These are phyloP conservation scores for Saxispiralis lemnorum DNA, from an alignment of 495 filamentous ascomycete species.

Conservation along the genomic window DNA sequence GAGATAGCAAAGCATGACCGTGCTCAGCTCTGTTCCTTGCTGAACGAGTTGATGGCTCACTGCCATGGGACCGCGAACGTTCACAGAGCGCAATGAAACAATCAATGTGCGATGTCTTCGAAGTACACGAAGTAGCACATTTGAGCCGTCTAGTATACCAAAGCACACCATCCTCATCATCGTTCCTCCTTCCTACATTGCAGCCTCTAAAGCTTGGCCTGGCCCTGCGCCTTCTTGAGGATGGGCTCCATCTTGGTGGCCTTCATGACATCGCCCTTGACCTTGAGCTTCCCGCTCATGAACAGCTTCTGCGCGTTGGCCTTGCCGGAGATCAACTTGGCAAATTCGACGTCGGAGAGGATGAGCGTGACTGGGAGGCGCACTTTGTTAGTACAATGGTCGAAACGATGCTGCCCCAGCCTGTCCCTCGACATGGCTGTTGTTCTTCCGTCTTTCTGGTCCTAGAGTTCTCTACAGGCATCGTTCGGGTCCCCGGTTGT, in stretches of 20 bases:
- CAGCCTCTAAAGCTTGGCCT: constrained; percentile 57
- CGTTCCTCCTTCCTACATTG: background rate
- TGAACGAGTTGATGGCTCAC: too few relatives aligned
- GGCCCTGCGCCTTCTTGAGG: constrained; percentile 72
- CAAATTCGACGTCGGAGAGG: constrained; percentile 77
- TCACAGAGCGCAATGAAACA: too few relatives aligned
- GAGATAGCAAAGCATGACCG: too few relatives aligned
- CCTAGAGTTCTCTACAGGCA: background rate
- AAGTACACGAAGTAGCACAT: too few relatives aligned
- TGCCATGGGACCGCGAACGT: too few relatives aligned
- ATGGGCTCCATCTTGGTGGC: constrained; percentile 93
- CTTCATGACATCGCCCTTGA: constrained; percentile 98
- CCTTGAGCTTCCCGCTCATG: constrained; percentile 93
- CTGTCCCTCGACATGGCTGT: background rate
- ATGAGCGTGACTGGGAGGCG: constrained; percentile 50
- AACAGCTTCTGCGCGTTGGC: constrained; percentile 88
- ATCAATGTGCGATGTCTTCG: too few relatives aligned
- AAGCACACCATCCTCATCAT: background rate
- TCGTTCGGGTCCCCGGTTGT: background rate
- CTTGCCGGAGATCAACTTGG: constrained; percentile 64
- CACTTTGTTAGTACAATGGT: background rate
- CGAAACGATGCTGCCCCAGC: background rate
- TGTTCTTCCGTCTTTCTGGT: background rate
- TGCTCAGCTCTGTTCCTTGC: too few relatives aligned
- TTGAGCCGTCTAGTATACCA: background rate